Conservation (phyloP, 1,139 yeast species). For the Geotrichum citri-aurantii region DNA sequence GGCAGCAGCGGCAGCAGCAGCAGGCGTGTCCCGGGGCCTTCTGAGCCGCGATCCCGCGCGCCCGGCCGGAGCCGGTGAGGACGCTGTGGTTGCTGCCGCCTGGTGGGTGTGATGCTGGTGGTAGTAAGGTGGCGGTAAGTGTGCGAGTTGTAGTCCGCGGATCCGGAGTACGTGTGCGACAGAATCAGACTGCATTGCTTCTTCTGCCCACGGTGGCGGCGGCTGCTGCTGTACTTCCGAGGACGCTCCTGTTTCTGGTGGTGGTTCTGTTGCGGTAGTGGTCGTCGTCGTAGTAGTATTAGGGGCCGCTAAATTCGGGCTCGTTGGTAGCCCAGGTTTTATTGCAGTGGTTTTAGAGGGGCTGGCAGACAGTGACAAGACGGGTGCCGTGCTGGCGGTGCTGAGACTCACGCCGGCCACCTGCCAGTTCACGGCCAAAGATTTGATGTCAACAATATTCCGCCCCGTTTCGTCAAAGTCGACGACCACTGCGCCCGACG, state of each 20-base stretch:
- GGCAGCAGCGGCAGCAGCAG: neutral
- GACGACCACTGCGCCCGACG: conserved; percentile 34
- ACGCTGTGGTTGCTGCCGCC: no score
- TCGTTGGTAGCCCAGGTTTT: neutral
- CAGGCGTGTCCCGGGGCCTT: no score
- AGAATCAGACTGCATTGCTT: conserved; percentile 14
- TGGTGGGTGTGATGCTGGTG: neutral
- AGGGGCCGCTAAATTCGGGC: neutral
- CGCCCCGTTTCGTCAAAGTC: conserved; percentile 37
- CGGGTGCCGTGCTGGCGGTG: no score
- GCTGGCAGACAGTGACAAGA: neutral
- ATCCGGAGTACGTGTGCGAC: conserved; percentile 15
- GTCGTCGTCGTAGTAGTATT: neutral
- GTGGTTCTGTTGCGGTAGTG: neutral
- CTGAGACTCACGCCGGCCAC: conserved; percentile 24
- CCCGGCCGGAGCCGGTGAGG: no score
- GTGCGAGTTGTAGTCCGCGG: conserved; percentile 10
- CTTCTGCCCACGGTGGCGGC: conserved; percentile 20
- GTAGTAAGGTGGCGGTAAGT: neutral
- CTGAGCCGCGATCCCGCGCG: no score
- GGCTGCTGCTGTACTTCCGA: neutral
- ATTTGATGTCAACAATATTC: conserved; percentile 28
- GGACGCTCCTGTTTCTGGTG: neutral
- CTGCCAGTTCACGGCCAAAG: conserved; percentile 40
- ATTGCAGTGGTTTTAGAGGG: neutral